These are phyloP conservation scores for Acanthamoeba pearcei DNA, from an alignment of 208 protist genomes.

Conservation along the genomic window DNA sequence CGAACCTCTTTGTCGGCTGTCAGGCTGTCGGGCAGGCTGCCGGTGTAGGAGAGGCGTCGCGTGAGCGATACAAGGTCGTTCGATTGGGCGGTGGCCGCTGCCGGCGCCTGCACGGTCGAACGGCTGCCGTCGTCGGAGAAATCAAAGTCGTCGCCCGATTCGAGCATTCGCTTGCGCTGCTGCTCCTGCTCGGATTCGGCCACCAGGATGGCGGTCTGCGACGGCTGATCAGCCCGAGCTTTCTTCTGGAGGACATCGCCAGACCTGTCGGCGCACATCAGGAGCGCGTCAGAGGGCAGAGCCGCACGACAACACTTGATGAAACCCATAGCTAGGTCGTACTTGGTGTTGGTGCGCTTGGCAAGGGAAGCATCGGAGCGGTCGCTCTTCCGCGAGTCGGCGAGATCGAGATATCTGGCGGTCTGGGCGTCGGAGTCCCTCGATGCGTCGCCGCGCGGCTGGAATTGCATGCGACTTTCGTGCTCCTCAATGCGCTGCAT, in stretches of 20 bases:
- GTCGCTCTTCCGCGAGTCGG: neutral
- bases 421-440: neutral
- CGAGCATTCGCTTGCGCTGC: neutral
- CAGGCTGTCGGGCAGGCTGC: constrained; percentile 34
- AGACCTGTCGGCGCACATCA: neutral
- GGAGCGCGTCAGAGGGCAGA: neutral
- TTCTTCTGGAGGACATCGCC: neutral
- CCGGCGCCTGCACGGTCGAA: neutral
- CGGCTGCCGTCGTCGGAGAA: neutral
- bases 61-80: constrained; percentile 56
- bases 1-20: neutral
- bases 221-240: neutral
- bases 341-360: constrained; percentile 36
- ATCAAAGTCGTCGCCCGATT: neutral
- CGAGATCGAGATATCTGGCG: constrained; percentile 4
- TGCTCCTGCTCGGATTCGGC: neutral
- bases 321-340: neutral
- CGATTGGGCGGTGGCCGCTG: neutral
- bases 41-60: constrained; percentile 37
- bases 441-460: neutral
- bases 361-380: neutral
- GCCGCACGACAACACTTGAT: neutral
- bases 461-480: constrained; percentile 6
- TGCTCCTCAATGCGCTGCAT: constrained; percentile 62
- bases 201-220: neutral